A percentile compares a stretch with the other conserved stretches of the same genome.
These are phyloP conservation scores for Pyropia yezoensis DNA, from an alignment of 23 red algal species.

Conservation along the genomic window DNA sequence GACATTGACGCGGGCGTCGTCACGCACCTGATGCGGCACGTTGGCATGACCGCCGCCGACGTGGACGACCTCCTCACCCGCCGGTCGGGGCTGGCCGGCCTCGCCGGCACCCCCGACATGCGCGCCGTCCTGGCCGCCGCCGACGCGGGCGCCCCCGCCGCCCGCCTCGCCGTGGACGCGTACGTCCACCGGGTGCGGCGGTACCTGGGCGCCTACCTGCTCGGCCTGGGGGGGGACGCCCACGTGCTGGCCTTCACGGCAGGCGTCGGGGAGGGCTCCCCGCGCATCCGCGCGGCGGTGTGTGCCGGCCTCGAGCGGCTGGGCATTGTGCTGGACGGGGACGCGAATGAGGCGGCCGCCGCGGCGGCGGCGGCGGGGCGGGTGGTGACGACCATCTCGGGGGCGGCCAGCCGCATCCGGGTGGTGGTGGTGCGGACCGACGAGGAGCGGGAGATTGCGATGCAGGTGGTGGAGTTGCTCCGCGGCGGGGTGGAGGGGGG, in stretches of 20 bases:
- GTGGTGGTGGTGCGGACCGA: no score
- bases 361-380: no score
- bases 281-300: neutral
- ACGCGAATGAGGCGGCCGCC: neutral
- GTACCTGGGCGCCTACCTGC: conserved; percentile 11
- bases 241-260: conserved; percentile 1
- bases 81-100: neutral
- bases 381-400: no score
- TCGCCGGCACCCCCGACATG: neutral
- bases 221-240: neutral
- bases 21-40: neutral
- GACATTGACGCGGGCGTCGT: conserved; percentile 3
- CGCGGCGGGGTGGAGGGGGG: no score
- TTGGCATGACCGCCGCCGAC: neutral
- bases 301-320: neutral
- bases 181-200: neutral
- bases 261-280: neutral
- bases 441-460: no score
- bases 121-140: neutral
- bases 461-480: no score
- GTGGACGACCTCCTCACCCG: conserved; percentile 1
- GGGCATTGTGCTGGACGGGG: neutral
- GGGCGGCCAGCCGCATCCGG: no score
- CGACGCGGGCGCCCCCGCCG: neutral
- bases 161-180: neutral